Evolutionary conservation across 225 moss, liverwort and hornwort species (phyloP).

Genomic region (Anthoceros angustus): DNA sequence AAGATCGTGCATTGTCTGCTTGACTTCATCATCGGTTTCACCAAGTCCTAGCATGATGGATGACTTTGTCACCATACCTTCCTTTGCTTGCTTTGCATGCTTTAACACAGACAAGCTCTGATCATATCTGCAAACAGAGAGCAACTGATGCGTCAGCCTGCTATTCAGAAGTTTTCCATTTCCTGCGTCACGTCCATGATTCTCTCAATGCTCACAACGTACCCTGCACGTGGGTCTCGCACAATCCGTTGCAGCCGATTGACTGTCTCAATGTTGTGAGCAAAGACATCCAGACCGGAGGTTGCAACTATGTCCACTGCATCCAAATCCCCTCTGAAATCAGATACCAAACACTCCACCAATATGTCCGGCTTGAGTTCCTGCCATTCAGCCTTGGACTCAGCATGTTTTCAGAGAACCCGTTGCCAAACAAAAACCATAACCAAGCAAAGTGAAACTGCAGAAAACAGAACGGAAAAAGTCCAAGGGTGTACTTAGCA

Average conservation of each 20-base stretch:
- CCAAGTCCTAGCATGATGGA: constrained; percentile 94
- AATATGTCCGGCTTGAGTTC: constrained; percentile 65
- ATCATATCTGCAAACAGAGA: constrained; percentile 43
- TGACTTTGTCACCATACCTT: constrained; percentile 76
- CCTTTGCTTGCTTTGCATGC: constrained; percentile 62
- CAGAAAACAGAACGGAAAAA: too few relatives aligned
- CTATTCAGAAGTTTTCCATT: not conserved
- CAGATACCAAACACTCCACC: constrained; percentile 85
- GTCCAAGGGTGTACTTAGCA: too few relatives aligned
- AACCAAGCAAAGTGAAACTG: too few relatives aligned
- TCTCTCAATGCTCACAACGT: constrained; percentile 6
- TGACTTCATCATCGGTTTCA: constrained; percentile 67
- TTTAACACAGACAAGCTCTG: constrained; percentile 76
- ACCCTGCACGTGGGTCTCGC: constrained; percentile 89
- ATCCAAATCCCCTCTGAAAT: constrained; percentile 72
- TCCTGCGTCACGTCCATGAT: not conserved
- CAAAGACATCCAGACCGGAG: constrained; percentile 60
- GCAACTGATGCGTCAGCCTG: not conserved
- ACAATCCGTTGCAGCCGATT: constrained; percentile 71
- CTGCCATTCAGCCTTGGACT: constrained; percentile 23
- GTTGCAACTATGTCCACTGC: constrained; percentile 62
- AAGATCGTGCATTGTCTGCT: constrained; percentile 79
- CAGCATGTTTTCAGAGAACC: not conserved
- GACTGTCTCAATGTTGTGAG: constrained; percentile 72
- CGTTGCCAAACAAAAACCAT: not conserved